A percentile compares a stretch with the other conserved stretches of the same genome.
Conservation (phyloP, 345 rosid genomes). For the Eucalyptus coolabah region DNA sequence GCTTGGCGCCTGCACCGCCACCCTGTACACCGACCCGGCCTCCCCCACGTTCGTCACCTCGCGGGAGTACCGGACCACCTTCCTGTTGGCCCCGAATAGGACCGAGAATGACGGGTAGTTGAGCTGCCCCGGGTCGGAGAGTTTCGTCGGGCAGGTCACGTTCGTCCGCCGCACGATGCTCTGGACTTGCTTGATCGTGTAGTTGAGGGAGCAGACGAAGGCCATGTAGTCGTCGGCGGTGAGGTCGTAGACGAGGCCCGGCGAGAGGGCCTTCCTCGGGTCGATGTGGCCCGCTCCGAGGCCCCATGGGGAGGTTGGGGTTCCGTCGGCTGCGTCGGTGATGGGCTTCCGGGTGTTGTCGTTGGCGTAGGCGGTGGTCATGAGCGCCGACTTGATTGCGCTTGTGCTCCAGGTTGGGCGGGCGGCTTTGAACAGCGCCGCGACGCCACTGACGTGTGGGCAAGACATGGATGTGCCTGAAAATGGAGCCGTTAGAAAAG, state of each 20-base stretch:
- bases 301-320: constrained; percentile 44
- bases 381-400: constrained; percentile 81
- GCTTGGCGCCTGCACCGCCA: constrained; percentile 21
- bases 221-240: constrained; percentile 48
- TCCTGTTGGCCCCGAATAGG: constrained; percentile 28
- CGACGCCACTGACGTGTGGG: constrained; percentile 89
- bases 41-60: constrained; percentile 74
- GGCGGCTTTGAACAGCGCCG: constrained; percentile 75
- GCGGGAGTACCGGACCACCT: constrained; percentile 59
- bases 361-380: constrained; percentile 50
- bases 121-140: constrained; percentile 59
- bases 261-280: constrained; percentile 63
- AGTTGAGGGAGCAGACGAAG: constrained; percentile 69
- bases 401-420: constrained; percentile 88
- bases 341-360: constrained; percentile 67
- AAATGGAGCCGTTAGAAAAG: constrained; percentile 4
- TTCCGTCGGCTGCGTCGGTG: constrained; percentile 42
- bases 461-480: constrained; percentile 95
- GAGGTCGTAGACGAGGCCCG: constrained; percentile 76
- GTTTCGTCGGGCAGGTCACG: constrained; percentile 39
- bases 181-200: constrained; percentile 37
- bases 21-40: constrained; percentile 45
- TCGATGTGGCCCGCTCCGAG: constrained; percentile 84
- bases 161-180: constrained; percentile 43
- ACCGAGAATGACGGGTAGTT: constrained; percentile 91